Base-by-base conservation (phyloP, 2,329 filamentous ascomycete species). In the Hypoxylon sp. region DNA sequence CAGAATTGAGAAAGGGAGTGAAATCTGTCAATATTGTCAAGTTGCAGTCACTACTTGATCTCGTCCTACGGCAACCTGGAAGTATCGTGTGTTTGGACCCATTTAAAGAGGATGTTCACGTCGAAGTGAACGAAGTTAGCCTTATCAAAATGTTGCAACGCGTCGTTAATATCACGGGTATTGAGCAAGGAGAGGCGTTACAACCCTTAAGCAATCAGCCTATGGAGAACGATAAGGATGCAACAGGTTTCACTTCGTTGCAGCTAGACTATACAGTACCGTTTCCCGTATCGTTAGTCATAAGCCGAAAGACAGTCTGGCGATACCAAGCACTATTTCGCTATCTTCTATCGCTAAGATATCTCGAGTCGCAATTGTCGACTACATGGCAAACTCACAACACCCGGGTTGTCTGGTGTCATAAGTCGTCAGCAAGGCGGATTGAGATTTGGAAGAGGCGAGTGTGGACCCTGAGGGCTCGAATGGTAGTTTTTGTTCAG, bases 71-170 rank as follows among this genome's bases (percentile, higher is more conserved):
- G n/a, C 96, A 99, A 75, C 94, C 96, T 1, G 96, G 96, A 45
- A 98, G 92, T 74, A 92, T 97, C 51, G 95, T 97, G 13, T 94
- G 94, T 0, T 87, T 97, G 63, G 96, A 99, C 77, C 94, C 95
- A 0, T 99, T 97, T 85, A 99, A 98, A 77, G 96, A 99, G 81
- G 95, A 99, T 77, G 93, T 99, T 79, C 97, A 97, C 80, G 93
- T 99, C 21, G 91, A 94, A 75, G 98, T 98, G 92, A 98, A 98
- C 78, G 94, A 97, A 73, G 90, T 95, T 41, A 93, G 93, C 5
- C 87, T 99, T 49, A 97, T 94, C 11, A 97, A 97, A 76, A 97
- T 94, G 82, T 84, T 99, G 65, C 97, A 98, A 86, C 91, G 95
- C 58, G 95, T 99, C 57, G 95, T 99, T 70, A 98, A 94, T 76